Percentiles rank a stretch among this genome's conserved stretches.
Evolutionary conservation across 345 rosid species (phyloP).

Genomic region (Hibiscus syriacus): DNA sequence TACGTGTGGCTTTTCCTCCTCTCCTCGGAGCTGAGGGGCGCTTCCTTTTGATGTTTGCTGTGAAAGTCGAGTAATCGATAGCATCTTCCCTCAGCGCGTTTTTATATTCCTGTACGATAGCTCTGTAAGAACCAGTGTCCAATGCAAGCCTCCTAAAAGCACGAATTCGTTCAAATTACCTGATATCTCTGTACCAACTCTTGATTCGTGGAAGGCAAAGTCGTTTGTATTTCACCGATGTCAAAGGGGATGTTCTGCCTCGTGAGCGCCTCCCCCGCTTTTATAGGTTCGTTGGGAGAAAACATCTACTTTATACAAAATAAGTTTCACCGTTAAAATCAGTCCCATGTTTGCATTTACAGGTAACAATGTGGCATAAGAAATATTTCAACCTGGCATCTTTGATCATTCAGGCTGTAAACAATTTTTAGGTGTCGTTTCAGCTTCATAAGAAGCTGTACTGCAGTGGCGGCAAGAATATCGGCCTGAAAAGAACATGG

Average conservation of each 20-base stretch:
- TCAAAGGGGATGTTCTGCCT: slow-evolving; percentile 70
- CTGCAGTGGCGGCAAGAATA: slow-evolving; percentile 61
- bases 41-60: slow-evolving; percentile 79
- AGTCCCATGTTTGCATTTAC: neutral
- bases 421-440: slow-evolving; percentile 85
- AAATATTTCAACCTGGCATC: slow-evolving; percentile 70
- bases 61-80: slow-evolving; percentile 63
- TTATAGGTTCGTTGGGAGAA: slow-evolving; percentile 70
- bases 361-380: neutral
- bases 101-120: slow-evolving; percentile 64
- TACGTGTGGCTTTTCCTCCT: slow-evolving; percentile 27
- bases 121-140: neutral
- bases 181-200: slow-evolving; percentile 77
- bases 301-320: slow-evolving; percentile 48
- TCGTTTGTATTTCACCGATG: slow-evolving; percentile 45
- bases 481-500: slow-evolving; percentile 45
- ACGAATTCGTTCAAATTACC: slow-evolving; percentile 26
- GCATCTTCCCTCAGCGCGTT: slow-evolving; percentile 83
- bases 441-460: slow-evolving; percentile 90
- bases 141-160: neutral
- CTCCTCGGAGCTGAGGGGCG: slow-evolving; percentile 49
- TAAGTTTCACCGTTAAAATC: neutral
- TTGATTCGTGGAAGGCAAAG: slow-evolving; percentile 51
- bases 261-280: slow-evolving; percentile 65
- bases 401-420: slow-evolving; percentile 79